Percentiles rank a stretch among this genome's conserved stretches.
Evolutionary conservation across 805 yeast species (phyloP).

Genomic region (Sungouiozyma intestinalis): DNA sequence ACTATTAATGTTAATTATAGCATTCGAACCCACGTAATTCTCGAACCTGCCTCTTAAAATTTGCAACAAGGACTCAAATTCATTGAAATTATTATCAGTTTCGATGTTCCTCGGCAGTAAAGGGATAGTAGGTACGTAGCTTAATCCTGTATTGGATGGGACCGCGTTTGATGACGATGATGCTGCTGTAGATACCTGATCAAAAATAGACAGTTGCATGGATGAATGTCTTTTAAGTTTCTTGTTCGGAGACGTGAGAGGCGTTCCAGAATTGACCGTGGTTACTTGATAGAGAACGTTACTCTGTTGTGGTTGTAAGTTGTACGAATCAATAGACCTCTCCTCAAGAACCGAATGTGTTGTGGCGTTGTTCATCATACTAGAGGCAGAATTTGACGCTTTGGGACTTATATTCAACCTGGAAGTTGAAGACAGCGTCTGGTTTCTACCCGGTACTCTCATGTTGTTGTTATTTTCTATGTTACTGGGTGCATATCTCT

Average conservation of each 20-base stretch:
- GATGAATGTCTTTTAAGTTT: conserved; percentile 12
- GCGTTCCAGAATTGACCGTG: conserved; percentile 21
- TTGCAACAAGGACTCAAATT: conserved; percentile 45
- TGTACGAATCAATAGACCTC: background rate
- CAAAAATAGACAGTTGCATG: conserved; percentile 12
- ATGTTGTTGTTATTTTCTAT: conserved; percentile 6
- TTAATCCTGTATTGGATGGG: conserved; percentile 1
- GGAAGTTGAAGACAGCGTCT: conserved; percentile 9
- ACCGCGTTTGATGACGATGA: conserved; percentile 25
- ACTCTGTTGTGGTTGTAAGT: conserved; percentile 9
- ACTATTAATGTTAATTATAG: conserved; percentile 60
- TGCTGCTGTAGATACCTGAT: background rate
- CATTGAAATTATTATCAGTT: background rate
- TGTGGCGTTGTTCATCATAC: background rate
- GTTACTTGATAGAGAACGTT: conserved; percentile 18
- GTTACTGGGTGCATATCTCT: conserved; percentile 4
- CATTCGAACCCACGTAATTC: conserved; percentile 53
- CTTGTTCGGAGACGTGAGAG: conserved; percentile 8
- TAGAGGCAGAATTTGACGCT: background rate
- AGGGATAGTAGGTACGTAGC: conserved; percentile 27
- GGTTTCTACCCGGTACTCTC: conserved; percentile 13
- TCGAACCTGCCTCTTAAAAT: conserved; percentile 66
- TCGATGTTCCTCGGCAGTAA: conserved; percentile 32
- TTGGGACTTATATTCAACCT: background rate
- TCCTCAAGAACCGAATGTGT: background rate